Percentiles rank a stretch among this genome's conserved stretches.
These are phyloP conservation scores for Cryomyces minteri DNA, from an alignment of 495 filamentous ascomycete species.

Conservation along the genomic window DNA sequence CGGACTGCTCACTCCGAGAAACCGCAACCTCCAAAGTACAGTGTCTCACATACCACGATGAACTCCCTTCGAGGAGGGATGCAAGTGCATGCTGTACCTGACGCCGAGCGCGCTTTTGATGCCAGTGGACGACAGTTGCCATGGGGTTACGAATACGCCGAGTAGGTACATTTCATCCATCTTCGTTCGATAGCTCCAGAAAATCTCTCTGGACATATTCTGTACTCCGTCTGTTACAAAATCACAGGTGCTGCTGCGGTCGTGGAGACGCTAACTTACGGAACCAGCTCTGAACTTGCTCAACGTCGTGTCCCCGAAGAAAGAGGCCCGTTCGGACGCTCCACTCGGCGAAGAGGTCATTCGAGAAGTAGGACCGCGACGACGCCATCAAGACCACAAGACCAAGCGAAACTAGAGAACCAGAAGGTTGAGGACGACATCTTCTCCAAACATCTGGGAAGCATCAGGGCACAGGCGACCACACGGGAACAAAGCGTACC, in stretches of 20 bases:
- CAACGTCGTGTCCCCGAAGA: conserved; percentile 36
- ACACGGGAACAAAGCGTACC: conserved; percentile 2
- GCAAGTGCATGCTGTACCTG: conserved; percentile 50
- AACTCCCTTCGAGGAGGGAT: conserved; percentile 19
- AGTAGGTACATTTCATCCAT: conserved; percentile 23
- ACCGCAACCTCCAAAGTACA: not conserved
- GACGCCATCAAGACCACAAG: conserved; percentile 35
- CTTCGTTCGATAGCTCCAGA: too few species aligned
- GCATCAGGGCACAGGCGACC: conserved; percentile 1
- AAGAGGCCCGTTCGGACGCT: conserved; percentile 41
- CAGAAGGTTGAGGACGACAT: conserved; percentile 12
- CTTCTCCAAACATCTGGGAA: conserved; percentile 1
- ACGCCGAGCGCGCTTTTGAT: conserved; percentile 41
- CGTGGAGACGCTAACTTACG: not conserved
- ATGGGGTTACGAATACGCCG: conserved; percentile 42
- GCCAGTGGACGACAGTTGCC: conserved; percentile 38
- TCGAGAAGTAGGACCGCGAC: conserved; percentile 38
- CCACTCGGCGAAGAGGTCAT: conserved; percentile 27
- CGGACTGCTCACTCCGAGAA: not conserved
- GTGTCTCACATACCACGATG: not conserved
- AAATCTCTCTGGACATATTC: too few species aligned
- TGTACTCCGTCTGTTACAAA: too few species aligned
- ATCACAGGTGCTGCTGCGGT: too few species aligned
- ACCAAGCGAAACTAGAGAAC: conserved; percentile 32
- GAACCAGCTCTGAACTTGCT: not conserved